Evolutionary conservation across 805 yeast genomes (phyloP).

Genomic region (Ogataea sp.): DNA sequence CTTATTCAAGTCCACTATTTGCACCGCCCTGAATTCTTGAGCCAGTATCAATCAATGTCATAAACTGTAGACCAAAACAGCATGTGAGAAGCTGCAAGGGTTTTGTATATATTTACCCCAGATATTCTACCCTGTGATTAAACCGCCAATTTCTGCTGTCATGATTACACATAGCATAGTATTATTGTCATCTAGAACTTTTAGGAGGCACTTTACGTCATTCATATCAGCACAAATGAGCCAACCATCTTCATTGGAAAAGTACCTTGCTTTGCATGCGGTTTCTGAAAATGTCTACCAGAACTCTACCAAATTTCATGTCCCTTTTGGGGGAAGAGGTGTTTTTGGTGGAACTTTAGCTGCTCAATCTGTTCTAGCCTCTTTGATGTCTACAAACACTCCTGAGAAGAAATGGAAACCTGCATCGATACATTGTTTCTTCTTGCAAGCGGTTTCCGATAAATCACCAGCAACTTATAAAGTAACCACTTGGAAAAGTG

Average conservation of each 20-base stretch:
- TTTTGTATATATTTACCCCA: no score
- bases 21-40: no score
- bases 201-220: neutral
- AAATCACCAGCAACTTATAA: conserved; percentile 39
- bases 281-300: conserved; percentile 14
- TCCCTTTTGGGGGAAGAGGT: conserved; percentile 52
- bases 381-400: conserved; percentile 40
- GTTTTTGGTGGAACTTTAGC: conserved; percentile 66
- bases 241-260: conserved; percentile 9
- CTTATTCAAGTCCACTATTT: no score
- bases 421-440: conserved; percentile 54
- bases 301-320: conserved; percentile 19
- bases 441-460: conserved; percentile 46
- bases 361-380: conserved; percentile 58
- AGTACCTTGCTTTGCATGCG: conserved; percentile 14
- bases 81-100: no score
- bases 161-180: no score
- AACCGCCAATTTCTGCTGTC: no score
- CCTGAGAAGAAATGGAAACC: conserved; percentile 35
- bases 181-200: no score
- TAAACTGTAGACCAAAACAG: no score
- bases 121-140: no score
- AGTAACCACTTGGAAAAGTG: conserved; percentile 45
- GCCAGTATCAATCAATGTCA: no score
- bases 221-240: neutral